These are phyloP conservation scores for Trametes elegans DNA, from an alignment of 768 basidiomycete species.

Conservation along the genomic window DNA sequence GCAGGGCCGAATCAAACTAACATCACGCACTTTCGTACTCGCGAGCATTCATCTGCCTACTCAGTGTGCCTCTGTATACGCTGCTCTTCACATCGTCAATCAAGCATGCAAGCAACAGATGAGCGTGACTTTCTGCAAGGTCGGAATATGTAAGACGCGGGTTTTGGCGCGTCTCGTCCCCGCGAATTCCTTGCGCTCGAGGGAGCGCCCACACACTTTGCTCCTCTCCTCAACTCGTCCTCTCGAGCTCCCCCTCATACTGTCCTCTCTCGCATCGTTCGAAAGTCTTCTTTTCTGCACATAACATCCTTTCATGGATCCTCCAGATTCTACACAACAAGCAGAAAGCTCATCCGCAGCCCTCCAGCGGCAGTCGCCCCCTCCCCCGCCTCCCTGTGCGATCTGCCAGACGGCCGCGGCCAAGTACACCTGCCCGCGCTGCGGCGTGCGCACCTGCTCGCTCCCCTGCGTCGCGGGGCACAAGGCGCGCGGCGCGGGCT, in stretches of 20 bases:
- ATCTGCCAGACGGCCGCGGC: constrained; percentile 47
- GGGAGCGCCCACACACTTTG: neutral
- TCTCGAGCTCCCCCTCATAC: neutral
- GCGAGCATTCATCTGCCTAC: no score
- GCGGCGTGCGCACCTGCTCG: constrained; percentile 71
- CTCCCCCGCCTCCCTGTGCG: no score
- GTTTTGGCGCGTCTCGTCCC: neutral
- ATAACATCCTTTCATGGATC: neutral
- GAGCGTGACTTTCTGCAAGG: neutral
- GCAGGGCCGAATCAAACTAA: neutral
- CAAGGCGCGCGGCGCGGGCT: constrained; percentile 53
- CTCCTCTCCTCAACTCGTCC: neutral
- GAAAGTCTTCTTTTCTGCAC: no score
- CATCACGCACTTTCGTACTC: no score
- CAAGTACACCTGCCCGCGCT: constrained; percentile 81
- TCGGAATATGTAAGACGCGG: neutral
- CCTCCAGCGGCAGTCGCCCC: constrained; percentile 22
- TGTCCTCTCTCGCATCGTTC: no score
- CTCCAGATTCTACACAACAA: neutral
- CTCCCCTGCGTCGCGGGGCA: constrained; percentile 65
- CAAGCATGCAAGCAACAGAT: no score
- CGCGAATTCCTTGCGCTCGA: neutral
- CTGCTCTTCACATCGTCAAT: no score
- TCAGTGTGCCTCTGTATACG: no score
- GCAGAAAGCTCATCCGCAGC: constrained; percentile 19